These are phyloP conservation scores for Cymbopogon flexuosus DNA, from an alignment of 202 grass and related monocot species.

Conservation along the genomic window DNA sequence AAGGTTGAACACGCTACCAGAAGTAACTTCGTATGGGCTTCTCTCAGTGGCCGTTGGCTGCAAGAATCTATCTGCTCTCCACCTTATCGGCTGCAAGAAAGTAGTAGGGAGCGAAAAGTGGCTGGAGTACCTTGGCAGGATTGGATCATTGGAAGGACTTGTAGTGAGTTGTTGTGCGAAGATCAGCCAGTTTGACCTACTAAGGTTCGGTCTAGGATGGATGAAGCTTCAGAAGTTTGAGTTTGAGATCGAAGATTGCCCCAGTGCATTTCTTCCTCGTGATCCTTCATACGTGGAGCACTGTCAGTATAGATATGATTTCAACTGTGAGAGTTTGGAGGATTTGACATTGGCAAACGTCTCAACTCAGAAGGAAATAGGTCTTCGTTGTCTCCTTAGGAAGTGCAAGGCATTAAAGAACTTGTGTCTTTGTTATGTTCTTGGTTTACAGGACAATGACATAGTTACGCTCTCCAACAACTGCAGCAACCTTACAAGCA, in stretches of 20 bases:
- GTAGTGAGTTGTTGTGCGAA: constrained; percentile 49
- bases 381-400: constrained; percentile 40
- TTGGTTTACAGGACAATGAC: constrained; percentile 41
- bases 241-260: constrained; percentile 30
- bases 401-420: constrained; percentile 51
- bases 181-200: constrained; percentile 53
- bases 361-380: constrained; percentile 19
- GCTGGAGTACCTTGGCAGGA: constrained; percentile 53
- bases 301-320: constrained; percentile 18
- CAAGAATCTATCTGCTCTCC: constrained; percentile 43
- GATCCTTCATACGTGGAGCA: not conserved
- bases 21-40: constrained; percentile 46
- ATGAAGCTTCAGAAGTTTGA: constrained; percentile 53
- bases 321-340: constrained; percentile 37
- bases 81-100: constrained; percentile 46
- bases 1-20: constrained; percentile 37
- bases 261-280: not conserved
- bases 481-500: constrained; percentile 44
- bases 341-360: constrained; percentile 50
- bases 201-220: constrained; percentile 52
- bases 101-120: constrained; percentile 43
- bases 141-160: constrained; percentile 44
- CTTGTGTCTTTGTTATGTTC: constrained; percentile 44
- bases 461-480: constrained; percentile 42
- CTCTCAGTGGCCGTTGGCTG: constrained; percentile 46